These are phyloP conservation scores for Beauveria sp. DNA, from an alignment of 2,329 filamentous ascomycete species.

Conservation along the genomic window DNA sequence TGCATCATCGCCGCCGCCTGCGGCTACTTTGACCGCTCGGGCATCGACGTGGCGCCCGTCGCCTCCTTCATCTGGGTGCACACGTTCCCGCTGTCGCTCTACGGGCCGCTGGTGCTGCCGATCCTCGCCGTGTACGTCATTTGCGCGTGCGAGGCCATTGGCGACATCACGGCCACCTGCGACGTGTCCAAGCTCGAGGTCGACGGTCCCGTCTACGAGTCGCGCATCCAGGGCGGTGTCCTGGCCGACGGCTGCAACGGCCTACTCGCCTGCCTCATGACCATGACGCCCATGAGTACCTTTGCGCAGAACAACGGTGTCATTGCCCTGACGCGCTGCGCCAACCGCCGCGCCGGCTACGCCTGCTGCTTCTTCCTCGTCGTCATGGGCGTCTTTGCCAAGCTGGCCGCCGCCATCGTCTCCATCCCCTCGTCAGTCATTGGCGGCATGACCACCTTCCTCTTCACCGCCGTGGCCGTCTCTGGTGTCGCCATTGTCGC, in stretches of 20 bases:
- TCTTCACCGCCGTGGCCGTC: conserved; percentile 69
- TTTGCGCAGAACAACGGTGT: conserved; percentile 84
- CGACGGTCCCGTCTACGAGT: conserved; percentile 63
- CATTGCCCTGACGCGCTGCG: conserved; percentile 73
- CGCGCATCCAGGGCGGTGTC: conserved; percentile 70
- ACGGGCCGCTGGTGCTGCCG: conserved; percentile 66
- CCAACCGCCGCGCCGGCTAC: conserved; percentile 73
- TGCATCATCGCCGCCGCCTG: conserved; percentile 72
- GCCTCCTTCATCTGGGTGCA: conserved; percentile 73
- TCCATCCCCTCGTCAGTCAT: conserved; percentile 62
- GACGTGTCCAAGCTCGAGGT: conserved; percentile 73
- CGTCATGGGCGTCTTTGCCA: conserved; percentile 74
- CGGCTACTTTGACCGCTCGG: conserved; percentile 69
- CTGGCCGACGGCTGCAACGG: conserved; percentile 72
- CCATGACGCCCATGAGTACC: conserved; percentile 70
- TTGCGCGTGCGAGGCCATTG: conserved; percentile 70
- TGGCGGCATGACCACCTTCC: conserved; percentile 71
- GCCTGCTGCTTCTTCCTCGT: conserved; percentile 70
- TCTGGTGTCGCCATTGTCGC: conserved; percentile 71
- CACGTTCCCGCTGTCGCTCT: conserved; percentile 65
- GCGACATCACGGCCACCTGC: conserved; percentile 73
- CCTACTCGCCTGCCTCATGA: conserved; percentile 66
- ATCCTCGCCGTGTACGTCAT: conserved; percentile 64
- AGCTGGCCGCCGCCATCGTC: conserved; percentile 73
- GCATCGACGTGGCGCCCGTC: conserved; percentile 63